phyloP scores from a whole-genome alignment of 495 filamentous ascomycete species.

The Aspergillus cristatus region DNA sequence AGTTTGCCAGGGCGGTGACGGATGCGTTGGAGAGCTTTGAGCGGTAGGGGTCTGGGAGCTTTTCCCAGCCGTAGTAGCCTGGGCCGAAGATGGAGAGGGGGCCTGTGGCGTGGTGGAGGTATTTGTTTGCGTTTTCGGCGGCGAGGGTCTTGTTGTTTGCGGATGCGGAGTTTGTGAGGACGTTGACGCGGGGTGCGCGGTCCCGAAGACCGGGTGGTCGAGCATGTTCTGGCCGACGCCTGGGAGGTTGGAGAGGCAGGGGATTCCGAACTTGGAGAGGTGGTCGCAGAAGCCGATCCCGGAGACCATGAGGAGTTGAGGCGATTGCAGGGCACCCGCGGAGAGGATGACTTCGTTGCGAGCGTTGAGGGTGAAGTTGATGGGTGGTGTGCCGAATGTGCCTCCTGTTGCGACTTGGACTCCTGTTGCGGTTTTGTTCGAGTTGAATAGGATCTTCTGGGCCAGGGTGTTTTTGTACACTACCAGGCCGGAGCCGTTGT shows the following conservation, averaged over 20 bases:
- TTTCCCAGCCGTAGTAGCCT: slow-evolving; percentile 33
- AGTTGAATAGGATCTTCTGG: slow-evolving; percentile 35
- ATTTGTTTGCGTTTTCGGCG: slow-evolving; percentile 6
- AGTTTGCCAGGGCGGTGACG: slow-evolving; percentile 17
- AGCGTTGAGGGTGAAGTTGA: slow-evolving; percentile 33
- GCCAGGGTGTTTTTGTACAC: slow-evolving; percentile 35
- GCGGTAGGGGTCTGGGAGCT: slow-evolving; percentile 24
- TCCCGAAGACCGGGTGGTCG: slow-evolving; percentile 29
- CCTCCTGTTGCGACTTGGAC: slow-evolving; percentile 26
- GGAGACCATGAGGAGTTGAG: slow-evolving; percentile 42
- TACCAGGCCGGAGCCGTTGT: slow-evolving; percentile 10
- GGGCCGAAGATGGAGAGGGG: slow-evolving; percentile 10
- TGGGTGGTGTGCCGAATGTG: slow-evolving; percentile 17
- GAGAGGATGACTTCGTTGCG: slow-evolving; percentile 49
- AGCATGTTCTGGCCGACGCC: slow-evolving; percentile 42
- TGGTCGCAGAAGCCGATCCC: slow-evolving; percentile 34
- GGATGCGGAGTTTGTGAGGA: slow-evolving; percentile 9
- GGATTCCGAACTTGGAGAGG: slow-evolving; percentile 28
- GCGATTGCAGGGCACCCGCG: slow-evolving; percentile 39
- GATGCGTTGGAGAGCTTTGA: slow-evolving; percentile 5
- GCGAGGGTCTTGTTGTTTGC: slow-evolving; percentile 6
- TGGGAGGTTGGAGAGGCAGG: slow-evolving; percentile 29
- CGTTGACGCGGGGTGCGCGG: slow-evolving; percentile 16
- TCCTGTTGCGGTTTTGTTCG: slow-evolving; percentile 36
- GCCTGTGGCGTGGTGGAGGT: slow-evolving; percentile 9